Percentiles rank a stretch among this genome's conserved stretches.
These are phyloP conservation scores for Dunaliella salina DNA, from an alignment of 163 green algal species.

Conservation along the genomic window DNA sequence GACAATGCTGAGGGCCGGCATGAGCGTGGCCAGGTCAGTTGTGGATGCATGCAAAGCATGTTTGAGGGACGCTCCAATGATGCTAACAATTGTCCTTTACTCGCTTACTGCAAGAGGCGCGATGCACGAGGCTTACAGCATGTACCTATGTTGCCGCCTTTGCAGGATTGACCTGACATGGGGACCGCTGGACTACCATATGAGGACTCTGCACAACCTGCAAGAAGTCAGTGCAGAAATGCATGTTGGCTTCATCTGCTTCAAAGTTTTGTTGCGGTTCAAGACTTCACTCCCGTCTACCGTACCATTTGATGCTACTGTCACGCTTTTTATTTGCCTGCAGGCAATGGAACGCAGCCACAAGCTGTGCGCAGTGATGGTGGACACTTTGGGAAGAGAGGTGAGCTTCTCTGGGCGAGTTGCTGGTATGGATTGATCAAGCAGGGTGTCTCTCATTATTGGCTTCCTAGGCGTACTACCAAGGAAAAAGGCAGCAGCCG, in stretches of 20 bases:
- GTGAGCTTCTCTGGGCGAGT: slow-evolving; percentile 49
- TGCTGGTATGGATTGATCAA: too few relatives aligned
- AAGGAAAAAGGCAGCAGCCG: too few relatives aligned
- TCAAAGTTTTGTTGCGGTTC: neutral
- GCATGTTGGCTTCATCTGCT: neutral
- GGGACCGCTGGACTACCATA: slow-evolving; percentile 69
- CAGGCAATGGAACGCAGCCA: slow-evolving; percentile 21
- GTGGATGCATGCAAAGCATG: too few relatives aligned
- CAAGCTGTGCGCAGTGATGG: slow-evolving; percentile 72
- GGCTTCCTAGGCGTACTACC: too few relatives aligned
- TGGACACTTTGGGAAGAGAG: slow-evolving; percentile 82
- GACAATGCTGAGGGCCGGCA: slow-evolving; percentile 56
- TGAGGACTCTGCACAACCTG: slow-evolving; percentile 67
- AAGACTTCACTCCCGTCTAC: neutral
- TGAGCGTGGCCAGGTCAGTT: slow-evolving; percentile 23
- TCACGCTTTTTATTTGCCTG: neutral
- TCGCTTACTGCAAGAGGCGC: too few relatives aligned
- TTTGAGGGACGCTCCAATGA: too few relatives aligned
- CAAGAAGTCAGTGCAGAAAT: slow-evolving; percentile 15
- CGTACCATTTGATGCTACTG: neutral
- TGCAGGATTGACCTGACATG: slow-evolving; percentile 53
- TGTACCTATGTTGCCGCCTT: neutral
- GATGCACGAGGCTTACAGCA: too few relatives aligned
- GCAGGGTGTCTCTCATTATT: too few relatives aligned
- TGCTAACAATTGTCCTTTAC: too few relatives aligned